These are phyloP conservation scores for Rhynchospora breviuscula DNA, from an alignment of 176 grass and related monocot species.

Conservation along the genomic window DNA sequence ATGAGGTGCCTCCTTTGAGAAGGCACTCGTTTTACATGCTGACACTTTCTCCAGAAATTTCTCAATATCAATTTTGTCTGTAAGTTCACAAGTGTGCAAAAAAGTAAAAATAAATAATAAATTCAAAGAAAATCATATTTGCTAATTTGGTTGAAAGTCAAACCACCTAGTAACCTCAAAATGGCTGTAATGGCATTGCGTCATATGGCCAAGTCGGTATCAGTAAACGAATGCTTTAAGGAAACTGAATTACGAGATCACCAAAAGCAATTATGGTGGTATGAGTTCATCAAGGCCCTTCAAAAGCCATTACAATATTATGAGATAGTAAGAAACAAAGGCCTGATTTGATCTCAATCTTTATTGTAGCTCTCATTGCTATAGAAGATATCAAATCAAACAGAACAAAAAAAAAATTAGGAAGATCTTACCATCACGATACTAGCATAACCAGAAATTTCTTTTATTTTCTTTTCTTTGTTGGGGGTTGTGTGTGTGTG, in stretches of 20 bases:
- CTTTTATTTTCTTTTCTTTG: no score
- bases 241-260: not conserved
- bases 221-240: not conserved
- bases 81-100: constrained; percentile 22
- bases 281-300: not conserved
- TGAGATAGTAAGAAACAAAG: not conserved
- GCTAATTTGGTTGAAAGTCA: not conserved
- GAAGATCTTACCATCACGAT: not conserved
- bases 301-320: not conserved
- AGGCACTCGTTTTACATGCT: constrained; percentile 42
- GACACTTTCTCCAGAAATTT: constrained; percentile 48
- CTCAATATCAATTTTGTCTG: constrained; percentile 55
- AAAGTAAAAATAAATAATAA: constrained; percentile 13
- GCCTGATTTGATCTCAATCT: not conserved
- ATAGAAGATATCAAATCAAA: not conserved
- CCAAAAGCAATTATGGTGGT: not conserved
- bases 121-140: not conserved
- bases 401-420: not conserved
- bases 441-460: no score
- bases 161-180: not conserved
- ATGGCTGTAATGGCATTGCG: not conserved
- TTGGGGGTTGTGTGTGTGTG: no score
- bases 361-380: not conserved
- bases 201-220: not conserved
- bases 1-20: constrained; percentile 42